Evolutionary conservation across 129 eudicot genomes (phyloP).

Genomic region (Escallonia herrerae): DNA sequence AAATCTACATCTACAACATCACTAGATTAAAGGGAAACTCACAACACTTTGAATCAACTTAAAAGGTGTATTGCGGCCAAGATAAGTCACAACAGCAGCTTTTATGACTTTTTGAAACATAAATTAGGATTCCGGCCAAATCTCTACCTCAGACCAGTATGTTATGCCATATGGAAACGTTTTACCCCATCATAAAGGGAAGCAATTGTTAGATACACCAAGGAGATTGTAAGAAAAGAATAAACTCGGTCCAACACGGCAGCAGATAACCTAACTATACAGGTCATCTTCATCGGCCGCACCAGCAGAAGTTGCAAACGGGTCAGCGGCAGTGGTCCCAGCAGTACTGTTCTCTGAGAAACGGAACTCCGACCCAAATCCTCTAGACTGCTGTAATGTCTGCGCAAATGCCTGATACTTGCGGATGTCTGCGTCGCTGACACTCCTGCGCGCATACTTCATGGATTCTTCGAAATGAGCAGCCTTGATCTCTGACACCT

Average conservation of each 20-base stretch:
- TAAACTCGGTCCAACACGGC: background rate
- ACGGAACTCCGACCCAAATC: conserved; percentile 63
- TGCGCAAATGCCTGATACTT: conserved; percentile 76
- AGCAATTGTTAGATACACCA: background rate
- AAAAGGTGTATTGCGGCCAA: too few relatives aligned
- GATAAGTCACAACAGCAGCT: too few relatives aligned
- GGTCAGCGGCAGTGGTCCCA: conserved; percentile 34
- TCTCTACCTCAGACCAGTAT: background rate
- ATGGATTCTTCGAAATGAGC: conserved; percentile 84
- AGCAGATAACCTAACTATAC: conserved; percentile 45
- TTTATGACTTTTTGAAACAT: too few relatives aligned
- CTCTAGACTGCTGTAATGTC: conserved; percentile 72
- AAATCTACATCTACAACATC: too few relatives aligned
- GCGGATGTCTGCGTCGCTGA: conserved; percentile 91
- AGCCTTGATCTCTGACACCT: conserved; percentile 62
- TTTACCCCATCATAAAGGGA: conserved; percentile 1
- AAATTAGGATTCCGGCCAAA: background rate
- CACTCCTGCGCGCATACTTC: conserved; percentile 95
- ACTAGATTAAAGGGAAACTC: too few relatives aligned
- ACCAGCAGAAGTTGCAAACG: conserved; percentile 72
- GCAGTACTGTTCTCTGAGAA: conserved; percentile 45
- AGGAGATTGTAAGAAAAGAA: background rate
- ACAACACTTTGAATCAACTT: too few relatives aligned
- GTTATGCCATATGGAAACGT: background rate
- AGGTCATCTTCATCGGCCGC: conserved; percentile 92